A percentile compares a stretch with the other conserved stretches of the same genome.
Conservation (phyloP, 2,329 filamentous ascomycete genomes). For the Dactylellina parvicollis region DNA sequence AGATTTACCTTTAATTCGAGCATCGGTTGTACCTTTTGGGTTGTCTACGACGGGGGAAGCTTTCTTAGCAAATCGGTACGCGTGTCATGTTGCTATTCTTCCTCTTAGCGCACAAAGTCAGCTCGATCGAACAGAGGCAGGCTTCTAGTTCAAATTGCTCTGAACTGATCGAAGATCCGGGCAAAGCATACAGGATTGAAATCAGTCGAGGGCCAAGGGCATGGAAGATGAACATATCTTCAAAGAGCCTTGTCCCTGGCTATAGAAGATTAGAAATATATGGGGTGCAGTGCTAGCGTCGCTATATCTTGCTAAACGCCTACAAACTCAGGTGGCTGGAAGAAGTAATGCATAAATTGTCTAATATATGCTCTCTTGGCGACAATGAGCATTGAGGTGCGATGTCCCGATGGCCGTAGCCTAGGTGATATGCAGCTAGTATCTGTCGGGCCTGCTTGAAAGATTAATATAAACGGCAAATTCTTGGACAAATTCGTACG, state of each 20-base stretch:
- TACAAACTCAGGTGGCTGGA: conserved; percentile 39
- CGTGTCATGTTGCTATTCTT: too few relatives aligned
- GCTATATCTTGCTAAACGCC: conserved; percentile 1
- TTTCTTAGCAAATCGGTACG: too few relatives aligned
- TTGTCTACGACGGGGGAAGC: too few relatives aligned
- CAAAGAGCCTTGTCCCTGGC: conserved; percentile 33
- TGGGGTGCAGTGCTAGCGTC: conserved; percentile 37
- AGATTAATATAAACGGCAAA: too few relatives aligned
- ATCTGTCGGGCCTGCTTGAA: too few relatives aligned
- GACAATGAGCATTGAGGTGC: conserved; percentile 15
- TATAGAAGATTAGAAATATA: conserved; percentile 40
- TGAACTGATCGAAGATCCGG: conserved; percentile 28
- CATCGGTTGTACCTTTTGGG: too few relatives aligned
- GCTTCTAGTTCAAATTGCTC: background rate
- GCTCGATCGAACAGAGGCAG: conserved; percentile 13
- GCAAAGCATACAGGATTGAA: conserved; percentile 16
- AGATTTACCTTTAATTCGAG: conserved; percentile 1
- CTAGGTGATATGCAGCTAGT: too few relatives aligned
- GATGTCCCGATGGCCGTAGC: background rate
- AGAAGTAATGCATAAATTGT: conserved; percentile 26
- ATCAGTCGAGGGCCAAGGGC: conserved; percentile 16
- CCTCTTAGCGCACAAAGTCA: background rate
- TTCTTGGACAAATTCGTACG: background rate
- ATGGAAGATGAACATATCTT: background rate
- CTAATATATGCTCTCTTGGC: conserved; percentile 31